Percentiles rank a stretch among this genome's conserved stretches.
Evolutionary conservation across 83 land plant species (phyloP).

Genomic region (Picea abies): DNA sequence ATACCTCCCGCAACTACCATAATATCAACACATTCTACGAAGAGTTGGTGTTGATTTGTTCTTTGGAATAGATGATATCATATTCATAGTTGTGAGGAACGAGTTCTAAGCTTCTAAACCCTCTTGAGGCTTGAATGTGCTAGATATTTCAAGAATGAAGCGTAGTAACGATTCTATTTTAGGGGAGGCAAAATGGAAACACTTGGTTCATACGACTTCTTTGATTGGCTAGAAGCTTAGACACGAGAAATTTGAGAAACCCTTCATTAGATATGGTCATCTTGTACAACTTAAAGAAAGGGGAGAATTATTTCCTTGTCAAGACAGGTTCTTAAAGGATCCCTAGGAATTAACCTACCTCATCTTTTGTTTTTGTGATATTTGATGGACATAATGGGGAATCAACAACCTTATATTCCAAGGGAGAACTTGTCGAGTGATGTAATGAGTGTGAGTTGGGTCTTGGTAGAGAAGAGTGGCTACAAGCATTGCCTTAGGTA

Average conservation of each 20-base stretch:
- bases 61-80: background rate
- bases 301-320: constrained; percentile 78
- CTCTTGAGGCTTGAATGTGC: background rate
- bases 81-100: background rate
- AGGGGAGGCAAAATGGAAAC: constrained; percentile 24
- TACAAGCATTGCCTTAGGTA: constrained; percentile 83
- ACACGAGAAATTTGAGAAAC: constrained; percentile 76
- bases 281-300: constrained; percentile 77
- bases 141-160: constrained; percentile 1
- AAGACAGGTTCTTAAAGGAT: constrained; percentile 79
- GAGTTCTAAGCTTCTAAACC: background rate
- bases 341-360: constrained; percentile 62
- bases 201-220: constrained; percentile 66
- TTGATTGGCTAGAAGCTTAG: constrained; percentile 61
- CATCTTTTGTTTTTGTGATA: constrained; percentile 81
- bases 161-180: constrained; percentile 8
- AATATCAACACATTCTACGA: too few relatives aligned
- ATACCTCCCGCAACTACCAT: too few relatives aligned
- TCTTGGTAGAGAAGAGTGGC: constrained; percentile 71
- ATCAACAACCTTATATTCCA: too few relatives aligned
- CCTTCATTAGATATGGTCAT: constrained; percentile 59
- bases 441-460: too few relatives aligned
- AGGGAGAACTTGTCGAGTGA: too few relatives aligned
- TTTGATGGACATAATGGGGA: too few relatives aligned
- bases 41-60: background rate